A percentile compares a stretch with the other conserved stretches of the same genome.
These are phyloP conservation scores for Teratosphaeria zuluensis DNA, from an alignment of 2,329 filamentous ascomycete species.

Conservation along the genomic window DNA sequence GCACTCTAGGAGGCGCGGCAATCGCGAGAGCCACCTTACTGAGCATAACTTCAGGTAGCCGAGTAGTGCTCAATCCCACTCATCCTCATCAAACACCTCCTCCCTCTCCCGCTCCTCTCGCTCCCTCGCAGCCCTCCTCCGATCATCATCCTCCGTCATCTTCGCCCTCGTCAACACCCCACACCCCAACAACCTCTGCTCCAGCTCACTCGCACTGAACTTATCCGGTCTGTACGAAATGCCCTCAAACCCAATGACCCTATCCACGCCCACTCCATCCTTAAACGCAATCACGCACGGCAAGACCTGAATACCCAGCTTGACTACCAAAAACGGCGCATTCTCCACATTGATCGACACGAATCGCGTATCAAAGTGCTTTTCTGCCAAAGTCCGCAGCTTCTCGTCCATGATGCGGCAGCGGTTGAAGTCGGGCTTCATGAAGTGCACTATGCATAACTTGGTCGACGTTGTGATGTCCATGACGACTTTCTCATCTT, in stretches of 20 bases:
- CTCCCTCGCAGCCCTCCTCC: constrained; percentile 24
- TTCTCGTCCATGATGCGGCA: constrained; percentile 54
- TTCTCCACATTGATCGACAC: constrained; percentile 51
- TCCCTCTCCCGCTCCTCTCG: constrained; percentile 22
- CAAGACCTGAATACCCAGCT: constrained; percentile 47
- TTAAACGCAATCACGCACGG: constrained; percentile 51
- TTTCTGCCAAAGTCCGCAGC: constrained; percentile 44
- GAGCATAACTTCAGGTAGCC: too few species aligned
- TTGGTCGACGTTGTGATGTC: constrained; percentile 51
- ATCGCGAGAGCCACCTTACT: not conserved
- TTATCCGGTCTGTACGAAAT: constrained; percentile 44
- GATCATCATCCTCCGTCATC: constrained; percentile 37
- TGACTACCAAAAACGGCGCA: constrained; percentile 49
- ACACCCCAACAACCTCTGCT: constrained; percentile 41
- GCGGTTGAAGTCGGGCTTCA: constrained; percentile 53
- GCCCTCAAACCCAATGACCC: constrained; percentile 51
- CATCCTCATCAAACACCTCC: constrained; percentile 39
- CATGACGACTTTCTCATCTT: constrained; percentile 49
- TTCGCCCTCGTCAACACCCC: constrained; percentile 45
- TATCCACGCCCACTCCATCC: constrained; percentile 45
- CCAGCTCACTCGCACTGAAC: constrained; percentile 46
- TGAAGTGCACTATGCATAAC: constrained; percentile 53
- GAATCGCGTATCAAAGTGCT: constrained; percentile 50
- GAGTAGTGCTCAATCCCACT: constrained; percentile 29
- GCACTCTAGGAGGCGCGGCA: not conserved